Evolutionary conservation across 805 yeast species (phyloP), one percentile per base, ranked within the genome.

Genomic region (Scheffersomyces coipomensis): DNA sequence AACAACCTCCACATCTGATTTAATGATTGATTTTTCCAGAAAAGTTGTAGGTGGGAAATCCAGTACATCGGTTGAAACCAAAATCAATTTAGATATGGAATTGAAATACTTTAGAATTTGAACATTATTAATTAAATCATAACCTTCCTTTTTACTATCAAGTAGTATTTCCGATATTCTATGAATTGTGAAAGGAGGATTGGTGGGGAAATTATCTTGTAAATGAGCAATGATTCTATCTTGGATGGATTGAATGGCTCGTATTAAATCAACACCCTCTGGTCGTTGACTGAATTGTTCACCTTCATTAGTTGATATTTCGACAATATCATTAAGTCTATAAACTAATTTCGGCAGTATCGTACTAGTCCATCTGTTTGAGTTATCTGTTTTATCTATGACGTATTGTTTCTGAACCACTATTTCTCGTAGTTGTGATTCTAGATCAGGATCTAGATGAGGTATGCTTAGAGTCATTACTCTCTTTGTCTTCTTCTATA

Each of bases 101-200:
- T 71, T 62, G 21, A 74, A 56, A 47, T 66, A 76, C 48, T 78
- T 77, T n/a, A 53, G 46, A 1, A 71, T 38, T 19, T 59, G 66
- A 16, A 44, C 49, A 4, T 57, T 52, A 15, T 59, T 56, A 31
- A 25, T 27, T 22, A 64, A 41, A 4, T 58, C 62, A 47, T 67
- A 69, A 13, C 63, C 63, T 27, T 64, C 60, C 7, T 25, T 21
- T 7, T 32, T 29, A 2, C 82, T 81, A 34, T 65, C 62, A n/a
- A 53, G 39, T 5, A 76, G 45, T 9, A 78, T 37, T 48, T 78
- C 82, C 15, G 77, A 66, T 1, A 78, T 49, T 38, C 83, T 47
- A 10, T 64, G 44, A 1, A 76, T 61, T 0, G 81, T 77, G 48
- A 76, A 78, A 2, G 83, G 83, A 6, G 64, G 71, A 50, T 33